Conservation (phyloP, 148 eudicot genomes). For the Persicaria maculosa region DNA sequence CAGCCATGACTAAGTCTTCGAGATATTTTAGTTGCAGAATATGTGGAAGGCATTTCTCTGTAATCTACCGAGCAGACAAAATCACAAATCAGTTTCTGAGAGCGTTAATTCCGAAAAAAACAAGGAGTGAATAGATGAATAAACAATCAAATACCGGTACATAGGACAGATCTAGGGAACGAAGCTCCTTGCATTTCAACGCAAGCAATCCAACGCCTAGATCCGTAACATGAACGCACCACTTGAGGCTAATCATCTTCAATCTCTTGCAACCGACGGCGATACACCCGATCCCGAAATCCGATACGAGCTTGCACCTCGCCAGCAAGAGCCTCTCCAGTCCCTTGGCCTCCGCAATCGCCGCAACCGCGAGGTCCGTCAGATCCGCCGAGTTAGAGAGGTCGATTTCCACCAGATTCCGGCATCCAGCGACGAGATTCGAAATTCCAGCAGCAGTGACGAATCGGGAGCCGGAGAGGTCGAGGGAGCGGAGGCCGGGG, state of each 20-base stretch:
- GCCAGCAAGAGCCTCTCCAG: constrained; percentile 49
- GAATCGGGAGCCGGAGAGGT: constrained; percentile 46
- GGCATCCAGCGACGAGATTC: constrained; percentile 32
- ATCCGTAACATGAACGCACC: constrained; percentile 70
- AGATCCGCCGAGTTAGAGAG: constrained; percentile 54
- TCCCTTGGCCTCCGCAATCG: constrained; percentile 51
- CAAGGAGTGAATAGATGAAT: not conserved
- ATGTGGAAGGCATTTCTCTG: too few species aligned
- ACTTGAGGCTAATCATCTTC: constrained; percentile 46
- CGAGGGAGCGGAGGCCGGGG: constrained; percentile 28
- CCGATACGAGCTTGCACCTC: constrained; percentile 60
- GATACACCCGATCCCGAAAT: constrained; percentile 75
- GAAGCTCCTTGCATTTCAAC: constrained; percentile 13
- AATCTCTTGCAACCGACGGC: constrained; percentile 23
- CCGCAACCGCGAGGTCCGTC: constrained; percentile 47
- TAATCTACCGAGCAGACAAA: too few species aligned
- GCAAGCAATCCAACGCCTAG: constrained; percentile 77
- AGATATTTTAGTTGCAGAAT: too few species aligned
- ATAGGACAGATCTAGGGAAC: constrained; percentile 63
- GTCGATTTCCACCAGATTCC: constrained; percentile 22
- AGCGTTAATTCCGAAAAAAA: not conserved
- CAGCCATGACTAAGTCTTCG: constrained; percentile 24
- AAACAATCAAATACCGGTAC: constrained; percentile 47
- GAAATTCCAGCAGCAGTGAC: constrained; percentile 43
- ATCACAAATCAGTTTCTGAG: too few species aligned